These are phyloP conservation scores for Aureobasidium sp. DNA, from an alignment of 2,329 filamentous ascomycete species.

Conservation along the genomic window DNA sequence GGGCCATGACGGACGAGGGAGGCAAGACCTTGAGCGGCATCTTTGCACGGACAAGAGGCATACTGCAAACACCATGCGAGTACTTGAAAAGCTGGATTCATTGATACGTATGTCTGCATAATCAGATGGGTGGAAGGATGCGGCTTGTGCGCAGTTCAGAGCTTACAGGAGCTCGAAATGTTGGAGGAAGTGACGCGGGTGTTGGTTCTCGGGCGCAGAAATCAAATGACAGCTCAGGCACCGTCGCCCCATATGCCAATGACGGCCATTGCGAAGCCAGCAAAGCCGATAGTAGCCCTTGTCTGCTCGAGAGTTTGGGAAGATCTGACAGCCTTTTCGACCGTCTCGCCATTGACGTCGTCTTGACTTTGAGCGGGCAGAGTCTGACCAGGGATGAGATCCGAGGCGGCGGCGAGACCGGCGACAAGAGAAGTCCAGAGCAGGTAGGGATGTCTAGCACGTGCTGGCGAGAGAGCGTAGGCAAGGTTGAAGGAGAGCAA, in stretches of 20 bases:
- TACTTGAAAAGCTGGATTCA: neutral
- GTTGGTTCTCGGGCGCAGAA: neutral
- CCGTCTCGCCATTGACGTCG: conserved; percentile 43
- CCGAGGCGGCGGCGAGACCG: conserved; percentile 5
- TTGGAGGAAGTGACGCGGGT: neutral
- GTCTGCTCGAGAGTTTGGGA: conserved; percentile 35
- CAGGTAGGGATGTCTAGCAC: conserved; percentile 77
- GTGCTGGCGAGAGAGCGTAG: conserved; percentile 65
- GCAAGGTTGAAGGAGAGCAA: conserved; percentile 66
- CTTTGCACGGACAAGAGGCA: neutral
- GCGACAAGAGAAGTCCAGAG: conserved; percentile 63
- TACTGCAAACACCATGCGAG: neutral
- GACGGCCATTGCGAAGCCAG: conserved; percentile 40
- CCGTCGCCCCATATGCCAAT: conserved; percentile 44
- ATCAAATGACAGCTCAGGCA: conserved; percentile 13
- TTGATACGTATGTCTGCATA: neutral
- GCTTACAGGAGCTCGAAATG: neutral
- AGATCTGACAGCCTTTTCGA: conserved; percentile 37
- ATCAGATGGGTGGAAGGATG: neutral
- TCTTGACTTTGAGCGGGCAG: conserved; percentile 29
- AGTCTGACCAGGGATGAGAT: conserved; percentile 19
- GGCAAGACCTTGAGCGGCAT: neutral
- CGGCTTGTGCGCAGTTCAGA: neutral
- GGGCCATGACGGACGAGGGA: neutral
- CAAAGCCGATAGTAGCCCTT: conserved; percentile 34